phyloP scores from a whole-genome alignment of 139 green algal genomes.

The Coccomyxa sp. region DNA sequence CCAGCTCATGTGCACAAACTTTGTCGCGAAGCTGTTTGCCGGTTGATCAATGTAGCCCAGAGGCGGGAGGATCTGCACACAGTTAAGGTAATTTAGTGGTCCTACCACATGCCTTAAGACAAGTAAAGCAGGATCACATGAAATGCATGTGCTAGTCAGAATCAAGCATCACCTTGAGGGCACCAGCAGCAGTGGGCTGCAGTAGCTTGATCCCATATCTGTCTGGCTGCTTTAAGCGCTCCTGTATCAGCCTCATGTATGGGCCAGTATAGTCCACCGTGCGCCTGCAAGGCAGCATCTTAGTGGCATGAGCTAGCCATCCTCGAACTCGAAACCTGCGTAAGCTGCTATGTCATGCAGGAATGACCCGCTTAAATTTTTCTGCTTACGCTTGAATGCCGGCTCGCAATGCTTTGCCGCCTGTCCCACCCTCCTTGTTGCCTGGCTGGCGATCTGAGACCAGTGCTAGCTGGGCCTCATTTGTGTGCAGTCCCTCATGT shows the following conservation, averaged over 20 bases:
- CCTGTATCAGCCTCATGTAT: slow-evolving; percentile 33
- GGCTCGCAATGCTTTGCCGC: too few species aligned
- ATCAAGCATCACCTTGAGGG: slow-evolving; percentile 24
- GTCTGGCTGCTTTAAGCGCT: neutral
- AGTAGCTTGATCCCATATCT: slow-evolving; percentile 5
- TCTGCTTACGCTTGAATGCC: too few species aligned
- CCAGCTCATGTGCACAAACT: slow-evolving; percentile 72
- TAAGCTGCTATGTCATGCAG: neutral
- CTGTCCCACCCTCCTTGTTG: too few species aligned
- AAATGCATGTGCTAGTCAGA: neutral
- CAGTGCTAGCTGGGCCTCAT: too few species aligned
- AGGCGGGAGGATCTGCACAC: slow-evolving; percentile 61
- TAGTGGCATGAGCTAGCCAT: neutral
- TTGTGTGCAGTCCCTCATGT: too few species aligned
- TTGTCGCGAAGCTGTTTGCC: slow-evolving; percentile 61
- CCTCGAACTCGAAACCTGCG: neutral
- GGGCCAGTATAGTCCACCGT: slow-evolving; percentile 39
- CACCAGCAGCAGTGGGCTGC: slow-evolving; percentile 24
- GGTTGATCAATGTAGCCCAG: slow-evolving; percentile 61
- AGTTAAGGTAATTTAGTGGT: too few species aligned
- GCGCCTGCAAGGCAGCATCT: slow-evolving; percentile 18
- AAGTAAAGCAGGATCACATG: neutral
- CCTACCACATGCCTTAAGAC: neutral
- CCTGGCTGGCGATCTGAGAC: too few species aligned
- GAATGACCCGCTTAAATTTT: neutral